phyloP scores from a whole-genome alignment of 2,329 filamentous ascomycete species.

The Fusarium sulawesiense region DNA sequence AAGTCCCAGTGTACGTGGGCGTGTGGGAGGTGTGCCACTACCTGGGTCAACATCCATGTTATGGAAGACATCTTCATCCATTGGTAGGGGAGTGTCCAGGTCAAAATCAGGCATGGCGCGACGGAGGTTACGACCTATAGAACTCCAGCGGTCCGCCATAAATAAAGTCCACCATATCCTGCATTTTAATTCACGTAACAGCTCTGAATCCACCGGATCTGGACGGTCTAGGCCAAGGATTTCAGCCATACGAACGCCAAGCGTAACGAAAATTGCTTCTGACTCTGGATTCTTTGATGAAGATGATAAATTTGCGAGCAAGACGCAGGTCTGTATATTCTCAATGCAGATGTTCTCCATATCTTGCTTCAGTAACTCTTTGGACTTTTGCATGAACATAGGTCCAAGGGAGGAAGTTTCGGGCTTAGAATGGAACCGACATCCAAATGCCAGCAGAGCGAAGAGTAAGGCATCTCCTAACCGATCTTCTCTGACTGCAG shows the following conservation, averaged over 20 bases:
- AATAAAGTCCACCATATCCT: conserved; percentile 16
- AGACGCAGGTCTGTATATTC: conserved; percentile 11
- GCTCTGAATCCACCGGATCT: background rate
- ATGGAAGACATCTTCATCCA: conserved; percentile 14
- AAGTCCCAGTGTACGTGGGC: conserved; percentile 4
- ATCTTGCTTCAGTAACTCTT: conserved; percentile 1
- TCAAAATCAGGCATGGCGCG: conserved; percentile 16
- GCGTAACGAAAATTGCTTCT: conserved; percentile 6
- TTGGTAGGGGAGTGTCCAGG: conserved; percentile 8
- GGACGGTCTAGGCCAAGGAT: conserved; percentile 1
- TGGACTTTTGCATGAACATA: conserved; percentile 8
- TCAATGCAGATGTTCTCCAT: conserved; percentile 14
- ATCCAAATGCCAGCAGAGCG: conserved; percentile 9
- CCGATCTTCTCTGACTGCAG: background rate
- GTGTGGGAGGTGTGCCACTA: background rate
- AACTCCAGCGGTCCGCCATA: conserved; percentile 17
- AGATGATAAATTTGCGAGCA: conserved; percentile 14
- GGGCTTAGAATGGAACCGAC: conserved; percentile 3
- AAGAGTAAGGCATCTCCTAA: conserved; percentile 6
- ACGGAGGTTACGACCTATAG: conserved; percentile 11
- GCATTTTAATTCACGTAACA: conserved; percentile 16
- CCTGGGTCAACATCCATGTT: background rate
- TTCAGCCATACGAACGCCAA: conserved; percentile 14
- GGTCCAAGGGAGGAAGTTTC: conserved; percentile 1
- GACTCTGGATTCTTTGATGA: conserved; percentile 10